Evolutionary conservation across 805 yeast genomes (phyloP), one percentile per base, ranked within the genome.

Genomic region (Sugiyamaella qingdaonensis): DNA sequence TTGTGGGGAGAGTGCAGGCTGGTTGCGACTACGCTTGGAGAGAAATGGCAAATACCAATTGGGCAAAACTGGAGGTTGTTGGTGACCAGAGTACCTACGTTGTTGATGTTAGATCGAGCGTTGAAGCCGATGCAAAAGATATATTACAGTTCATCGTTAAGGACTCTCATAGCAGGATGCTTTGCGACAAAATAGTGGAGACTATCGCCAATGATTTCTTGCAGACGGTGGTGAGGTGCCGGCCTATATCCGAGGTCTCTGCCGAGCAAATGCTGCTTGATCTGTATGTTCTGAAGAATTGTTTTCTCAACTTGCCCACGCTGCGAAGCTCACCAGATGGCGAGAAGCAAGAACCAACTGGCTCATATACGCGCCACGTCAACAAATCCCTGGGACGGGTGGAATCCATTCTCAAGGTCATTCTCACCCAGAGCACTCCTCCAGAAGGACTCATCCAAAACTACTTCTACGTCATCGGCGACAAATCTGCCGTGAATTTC

Each of bases 221-320:
- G 49, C 71, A 77, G 29, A 80, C 78, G 52, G 77, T 90, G 49
- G 73, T 80, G 7, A 75, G 76, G 49, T 72, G 87, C 34, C 83
- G 80, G 51, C 96, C 96, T 0, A 70, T 81, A n/a, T 74, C 82
- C 1, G 87, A 84, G 37, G 73, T 82, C 10, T 77, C 78, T 62
- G 86, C 92, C 2, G 96, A 91, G 66, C 97, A 92, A 66, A 74
- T 92, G 63, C 71, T 85, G 37, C 71, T 86, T 19, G 99, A 92
- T 69, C 64, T 86, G 1, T 82, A 84, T 37, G 74, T 78, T 8
- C 66, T 92, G 61, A 86, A 85, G 62, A 73, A 75, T 27, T 72
- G 78, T 27, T 74, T 88, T 37, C 58, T 61, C 47, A 61, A 55
- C 32, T 58, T 66, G 45, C 64, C 71, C 9, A 58, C 58, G 4